Conservation (phyloP, 1,284 basidiomycete genomes). For the Coniferiporia sulphurascens region DNA sequence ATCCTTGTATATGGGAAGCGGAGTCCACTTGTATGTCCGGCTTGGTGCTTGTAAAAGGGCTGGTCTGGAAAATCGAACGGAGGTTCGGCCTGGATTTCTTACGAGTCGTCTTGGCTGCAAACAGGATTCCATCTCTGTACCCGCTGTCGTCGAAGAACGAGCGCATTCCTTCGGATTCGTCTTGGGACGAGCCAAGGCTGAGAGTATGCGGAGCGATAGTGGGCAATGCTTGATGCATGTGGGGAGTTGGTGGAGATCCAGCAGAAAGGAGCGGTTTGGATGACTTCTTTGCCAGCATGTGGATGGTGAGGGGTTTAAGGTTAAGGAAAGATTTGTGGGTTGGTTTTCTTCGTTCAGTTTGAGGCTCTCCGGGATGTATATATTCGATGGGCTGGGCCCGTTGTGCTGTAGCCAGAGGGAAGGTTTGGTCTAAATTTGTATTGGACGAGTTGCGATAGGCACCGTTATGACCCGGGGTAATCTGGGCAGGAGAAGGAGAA, state of each 20-base stretch:
- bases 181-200: neutral
- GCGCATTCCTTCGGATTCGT: slow-evolving; percentile 5
- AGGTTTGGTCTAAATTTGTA: too few species aligned
- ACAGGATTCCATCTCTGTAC: slow-evolving; percentile 4
- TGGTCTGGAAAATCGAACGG: slow-evolving; percentile 11
- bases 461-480: too few species aligned
- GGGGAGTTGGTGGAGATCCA: slow-evolving; percentile 2
- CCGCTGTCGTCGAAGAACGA: slow-evolving; percentile 20
- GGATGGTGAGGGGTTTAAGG: slow-evolving; percentile 11
- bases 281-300: slow-evolving; percentile 3
- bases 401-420: neutral
- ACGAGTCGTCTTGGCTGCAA: neutral
- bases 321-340: slow-evolving; percentile 2
- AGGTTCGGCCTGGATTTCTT: slow-evolving; percentile 14
- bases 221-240: neutral
- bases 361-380: neutral
- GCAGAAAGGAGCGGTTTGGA: slow-evolving; percentile 2
- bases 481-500: too few species aligned
- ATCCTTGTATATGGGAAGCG: neutral
- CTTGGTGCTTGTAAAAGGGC: neutral
- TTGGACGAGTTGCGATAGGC: too few species aligned
- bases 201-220: neutral
- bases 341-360: neutral
- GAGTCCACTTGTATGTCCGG: neutral
- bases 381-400: neutral